Base-by-base conservation (phyloP, 1,284 basidiomycete genomes). In the Tranzscheliella williamsii region DNA sequence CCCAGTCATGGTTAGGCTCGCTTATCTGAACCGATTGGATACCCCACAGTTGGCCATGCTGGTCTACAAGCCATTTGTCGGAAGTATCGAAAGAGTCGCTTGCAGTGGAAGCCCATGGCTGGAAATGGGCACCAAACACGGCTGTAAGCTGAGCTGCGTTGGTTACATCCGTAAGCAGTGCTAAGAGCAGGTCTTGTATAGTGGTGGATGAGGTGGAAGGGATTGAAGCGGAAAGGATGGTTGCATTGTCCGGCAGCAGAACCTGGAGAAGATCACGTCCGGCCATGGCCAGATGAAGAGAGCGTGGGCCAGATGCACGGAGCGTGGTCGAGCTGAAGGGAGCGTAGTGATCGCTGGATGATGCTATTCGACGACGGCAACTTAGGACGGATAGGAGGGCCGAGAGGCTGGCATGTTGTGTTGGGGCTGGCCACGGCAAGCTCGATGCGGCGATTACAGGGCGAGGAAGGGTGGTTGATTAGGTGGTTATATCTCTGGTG, bases 1-100 rank as follows among this genome's bases (percentile, higher is more conserved):
- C 37, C 69, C 69, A 71, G 32, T 71, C 69, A n/a, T 57, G 38
- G 30, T 69, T 69, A 5, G 60, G 43, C 24, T 57, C 43, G 1
- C 56, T 47, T 5, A 44, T 38, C 30, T 69, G 47, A 12, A 63
- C 63, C 4, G 44, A 18, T 37, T 71, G 69, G 7, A 71, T 38
- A 8, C 44, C 69, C 69, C 69, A 71, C 1, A 54, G 22, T 31
- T 60, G 57, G 1, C 68, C 68, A 1, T 51, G 46, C 9, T 46
- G 47, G 24, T 71, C 69, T 18, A 57, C 51, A 37, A 62, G 54
- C 69, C 67, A 69, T 15, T 49, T 62, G 6, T 51, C 48, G 1
- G 58, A 62, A 48, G 33, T 67, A 21, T 44, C 63, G 44, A 54
- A 44, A 50, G 9, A 51, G 39, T 50, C 55, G 35, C 37, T 56